A percentile compares a stretch with the other conserved stretches of the same genome.
Evolutionary conservation across 2,329 filamentous ascomycete genomes (phyloP).

Genomic region (Paecilomyces niveus): DNA sequence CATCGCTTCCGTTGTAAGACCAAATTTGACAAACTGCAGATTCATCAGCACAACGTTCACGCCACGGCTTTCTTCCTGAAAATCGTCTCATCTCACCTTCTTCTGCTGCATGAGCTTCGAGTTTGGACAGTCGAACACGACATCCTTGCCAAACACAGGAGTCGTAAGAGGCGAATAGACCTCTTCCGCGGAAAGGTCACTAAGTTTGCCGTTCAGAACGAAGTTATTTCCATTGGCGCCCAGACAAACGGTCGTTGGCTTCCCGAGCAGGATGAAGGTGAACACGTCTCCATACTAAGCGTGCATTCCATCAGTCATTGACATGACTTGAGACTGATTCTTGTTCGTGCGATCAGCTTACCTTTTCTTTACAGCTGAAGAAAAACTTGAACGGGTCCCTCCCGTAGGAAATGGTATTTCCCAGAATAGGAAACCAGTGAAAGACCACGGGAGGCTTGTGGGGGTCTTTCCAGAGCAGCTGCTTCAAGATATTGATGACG

Average conservation of each 20-base stretch:
- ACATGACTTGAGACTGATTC: neutral
- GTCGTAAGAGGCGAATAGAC: conserved; percentile 72
- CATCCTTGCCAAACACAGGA: conserved; percentile 71
- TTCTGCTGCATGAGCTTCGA: conserved; percentile 94
- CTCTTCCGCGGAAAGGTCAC: conserved; percentile 84
- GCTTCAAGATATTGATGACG: neutral
- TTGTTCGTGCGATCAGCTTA: conserved; percentile 26
- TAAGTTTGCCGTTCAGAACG: conserved; percentile 83
- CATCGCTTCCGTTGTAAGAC: conserved; percentile 55
- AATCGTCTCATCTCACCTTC: conserved; percentile 52
- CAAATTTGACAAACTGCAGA: conserved; percentile 54
- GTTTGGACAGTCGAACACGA: conserved; percentile 87
- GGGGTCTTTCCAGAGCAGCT: conserved; percentile 49
- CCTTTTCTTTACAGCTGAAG: conserved; percentile 63
- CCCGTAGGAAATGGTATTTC: conserved; percentile 39
- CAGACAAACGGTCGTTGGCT: conserved; percentile 80
- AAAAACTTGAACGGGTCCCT: conserved; percentile 74
- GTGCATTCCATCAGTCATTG: neutral
- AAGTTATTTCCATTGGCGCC: conserved; percentile 82
- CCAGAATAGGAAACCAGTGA: conserved; percentile 61
- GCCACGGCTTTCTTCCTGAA: neutral
- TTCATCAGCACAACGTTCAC: neutral
- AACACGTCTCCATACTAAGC: conserved; percentile 77
- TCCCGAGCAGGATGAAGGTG: conserved; percentile 80
- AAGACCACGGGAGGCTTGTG: conserved; percentile 75